Conservation (phyloP, 495 filamentous ascomycete species). For the Aspergillus taichungensis region DNA sequence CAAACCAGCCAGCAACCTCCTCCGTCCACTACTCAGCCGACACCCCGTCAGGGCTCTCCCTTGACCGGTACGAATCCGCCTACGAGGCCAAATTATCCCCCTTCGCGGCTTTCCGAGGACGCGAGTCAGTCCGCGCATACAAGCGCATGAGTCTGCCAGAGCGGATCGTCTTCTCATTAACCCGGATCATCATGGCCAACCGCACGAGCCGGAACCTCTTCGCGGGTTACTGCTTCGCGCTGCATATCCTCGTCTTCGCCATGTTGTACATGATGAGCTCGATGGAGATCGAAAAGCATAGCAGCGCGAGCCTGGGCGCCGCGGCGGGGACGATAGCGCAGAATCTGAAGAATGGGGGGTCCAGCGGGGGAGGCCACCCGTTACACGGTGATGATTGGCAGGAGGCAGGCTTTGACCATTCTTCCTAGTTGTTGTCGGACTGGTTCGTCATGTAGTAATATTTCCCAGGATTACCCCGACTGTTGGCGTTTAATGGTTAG, state of each 20-base stretch:
- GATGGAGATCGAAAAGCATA: conserved; percentile 48
- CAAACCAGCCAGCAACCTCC: conserved; percentile 64
- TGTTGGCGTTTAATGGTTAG: neutral
- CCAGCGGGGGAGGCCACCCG: conserved; percentile 26
- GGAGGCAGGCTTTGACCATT: conserved; percentile 46
- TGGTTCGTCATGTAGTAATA: neutral
- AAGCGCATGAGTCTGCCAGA: conserved; percentile 91
- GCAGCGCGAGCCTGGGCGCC: conserved; percentile 37
- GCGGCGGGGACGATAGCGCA: conserved; percentile 36
- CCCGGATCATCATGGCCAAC: conserved; percentile 82
- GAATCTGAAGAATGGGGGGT: conserved; percentile 22
- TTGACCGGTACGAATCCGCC: conserved; percentile 84
- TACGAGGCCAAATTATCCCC: conserved; percentile 95
- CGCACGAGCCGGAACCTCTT: conserved; percentile 89
- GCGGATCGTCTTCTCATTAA: conserved; percentile 81
- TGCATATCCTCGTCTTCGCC: conserved; percentile 79
- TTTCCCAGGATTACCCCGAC: neutral
- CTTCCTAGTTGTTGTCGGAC: conserved; percentile 6
- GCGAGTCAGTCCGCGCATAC: conserved; percentile 86
- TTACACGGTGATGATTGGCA: conserved; percentile 52
- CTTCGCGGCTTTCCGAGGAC: conserved; percentile 87
- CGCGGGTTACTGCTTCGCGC: conserved; percentile 81
- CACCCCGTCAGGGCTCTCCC: conserved; percentile 52
- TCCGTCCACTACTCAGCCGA: conserved; percentile 54
- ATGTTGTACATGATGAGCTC: conserved; percentile 80